Evolutionary conservation across 208 protist genomes (phyloP).

Genomic region (Blechomonas ayalai): DNA sequence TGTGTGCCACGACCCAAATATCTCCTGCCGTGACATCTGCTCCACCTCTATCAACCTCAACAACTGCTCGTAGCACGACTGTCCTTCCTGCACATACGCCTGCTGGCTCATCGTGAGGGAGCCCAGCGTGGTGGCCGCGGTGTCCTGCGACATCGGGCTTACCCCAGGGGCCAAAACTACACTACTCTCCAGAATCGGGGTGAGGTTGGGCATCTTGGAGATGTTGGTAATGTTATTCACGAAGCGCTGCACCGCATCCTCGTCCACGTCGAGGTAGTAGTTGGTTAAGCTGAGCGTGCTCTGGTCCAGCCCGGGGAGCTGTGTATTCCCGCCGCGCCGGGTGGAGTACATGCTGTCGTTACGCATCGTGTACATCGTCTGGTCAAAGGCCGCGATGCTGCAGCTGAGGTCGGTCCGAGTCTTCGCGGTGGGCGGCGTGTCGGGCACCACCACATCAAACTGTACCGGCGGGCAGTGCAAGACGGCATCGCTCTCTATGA

Average conservation of each 20-base stretch:
- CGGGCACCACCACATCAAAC: conserved; percentile 51
- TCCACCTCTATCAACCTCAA: conserved; percentile 60
- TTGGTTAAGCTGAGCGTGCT: conserved; percentile 78
- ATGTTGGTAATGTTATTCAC: conserved; percentile 33
- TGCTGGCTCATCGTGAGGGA: conserved; percentile 8
- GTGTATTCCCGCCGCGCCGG: conserved; percentile 3
- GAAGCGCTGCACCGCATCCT: conserved; percentile 37
- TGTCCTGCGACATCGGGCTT: not conserved
- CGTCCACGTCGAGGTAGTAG: conserved; percentile 47
- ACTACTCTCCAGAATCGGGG: too few species aligned
- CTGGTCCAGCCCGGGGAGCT: conserved; percentile 12
- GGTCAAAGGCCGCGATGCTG: conserved; percentile 24
- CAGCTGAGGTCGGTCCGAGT: conserved; percentile 5
- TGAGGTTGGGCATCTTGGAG: conserved; percentile 12
- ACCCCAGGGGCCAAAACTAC: too few species aligned
- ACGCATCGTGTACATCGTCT: conserved; percentile 50
- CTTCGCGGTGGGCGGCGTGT: not conserved
- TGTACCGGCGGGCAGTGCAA: conserved; percentile 17
- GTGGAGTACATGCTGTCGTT: conserved; percentile 20
- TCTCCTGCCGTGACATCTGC: conserved; percentile 35
- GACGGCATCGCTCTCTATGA: not conserved
- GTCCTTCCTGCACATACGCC: conserved; percentile 40
- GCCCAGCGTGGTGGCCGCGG: not conserved
- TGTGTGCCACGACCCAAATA: conserved; percentile 53
- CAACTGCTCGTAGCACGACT: conserved; percentile 23